phyloP scores from a whole-genome alignment of 2,329 filamentous ascomycete genomes.

The Ceratocystis diversiconidia region DNA sequence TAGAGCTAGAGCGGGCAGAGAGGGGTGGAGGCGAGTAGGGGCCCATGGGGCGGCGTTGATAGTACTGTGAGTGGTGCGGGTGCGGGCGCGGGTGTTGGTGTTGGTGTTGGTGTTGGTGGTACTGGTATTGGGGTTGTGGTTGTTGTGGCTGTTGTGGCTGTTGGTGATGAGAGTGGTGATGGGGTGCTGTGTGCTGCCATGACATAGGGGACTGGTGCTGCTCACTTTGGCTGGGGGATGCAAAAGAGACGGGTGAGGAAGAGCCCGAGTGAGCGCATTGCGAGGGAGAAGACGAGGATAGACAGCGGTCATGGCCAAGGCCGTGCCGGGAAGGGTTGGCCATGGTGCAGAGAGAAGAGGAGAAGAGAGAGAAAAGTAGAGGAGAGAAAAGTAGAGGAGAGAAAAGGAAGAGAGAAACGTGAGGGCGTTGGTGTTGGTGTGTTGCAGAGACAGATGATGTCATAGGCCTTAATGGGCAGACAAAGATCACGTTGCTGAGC shows the following conservation, averaged over 20 bases:
- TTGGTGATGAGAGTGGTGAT: neutral
- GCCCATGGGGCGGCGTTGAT: neutral
- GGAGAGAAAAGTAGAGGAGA: too few species aligned
- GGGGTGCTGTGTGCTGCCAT: neutral
- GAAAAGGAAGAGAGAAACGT: neutral
- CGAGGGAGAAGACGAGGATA: slow-evolving; percentile 7
- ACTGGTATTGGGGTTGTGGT: too few species aligned
- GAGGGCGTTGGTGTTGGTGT: neutral
- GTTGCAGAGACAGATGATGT: neutral
- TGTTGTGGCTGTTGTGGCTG: neutral
- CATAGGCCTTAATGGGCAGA: neutral
- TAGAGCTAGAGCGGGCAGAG: neutral
- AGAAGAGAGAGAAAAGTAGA: neutral
- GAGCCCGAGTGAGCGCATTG: slow-evolving; percentile 3
- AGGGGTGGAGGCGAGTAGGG: slow-evolving; percentile 1
- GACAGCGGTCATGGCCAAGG: neutral
- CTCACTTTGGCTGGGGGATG: neutral
- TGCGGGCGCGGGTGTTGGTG: neutral
- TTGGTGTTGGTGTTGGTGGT: too few species aligned
- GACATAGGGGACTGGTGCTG: neutral
- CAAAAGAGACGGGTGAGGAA: neutral
- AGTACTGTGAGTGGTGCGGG: neutral
- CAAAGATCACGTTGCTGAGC: neutral
- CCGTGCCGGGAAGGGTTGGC: neutral
- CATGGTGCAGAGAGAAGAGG: slow-evolving; percentile 2